Base-by-base conservation (phyloP, 1,284 basidiomycete species). In the Lentinula novae-zelandiae region DNA sequence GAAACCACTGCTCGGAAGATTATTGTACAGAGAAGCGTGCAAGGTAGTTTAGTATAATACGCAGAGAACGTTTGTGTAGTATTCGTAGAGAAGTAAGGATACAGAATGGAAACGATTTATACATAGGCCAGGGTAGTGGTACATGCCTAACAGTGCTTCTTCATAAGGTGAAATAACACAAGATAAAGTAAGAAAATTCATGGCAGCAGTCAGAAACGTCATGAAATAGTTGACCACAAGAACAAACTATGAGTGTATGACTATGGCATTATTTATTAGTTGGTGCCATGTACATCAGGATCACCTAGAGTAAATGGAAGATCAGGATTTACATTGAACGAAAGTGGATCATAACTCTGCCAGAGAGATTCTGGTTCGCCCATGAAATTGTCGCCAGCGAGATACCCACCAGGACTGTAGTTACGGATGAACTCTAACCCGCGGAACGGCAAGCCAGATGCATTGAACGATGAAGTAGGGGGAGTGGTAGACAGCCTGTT, bases 391-490 rank as follows among this genome's bases (percentile, higher is more conserved):
- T 79, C 77, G 63, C 76, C 76, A 58, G 76, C 68, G 22, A 71
- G 62, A 65, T 76, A 79, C 46, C 77, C 60, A 53, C 58, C 60
- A 33, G 62, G 57, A 65, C 78, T 80, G 69, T 87, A 90, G 67
- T 89, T 92, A 64, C 87, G 83, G 66, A 92, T 86, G 67, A 83
- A 92, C 67, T 93, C 90, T 48, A 92, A 77, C 15, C 89, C 90
- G 46, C 84, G 81, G 77, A 92, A 92, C 0, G 90, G 91, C 33
- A 92, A 76, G 34, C 90, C 90, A 34, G 85, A 77, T 5, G 83
- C 82, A 63, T 83, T 78, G 69, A 91, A 91, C 3, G 82, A 80
- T 27, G 84, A 74, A 1, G 79, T 80, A 3, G 85, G 82, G 5
- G 86, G 81, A 13, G 85, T 81, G 31, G 80, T 81, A 6, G 83